Evolutionary conservation across 225 moss, liverwort and hornwort genomes (phyloP).

Genomic region (Bryoerythrophyllum caledonicum): DNA sequence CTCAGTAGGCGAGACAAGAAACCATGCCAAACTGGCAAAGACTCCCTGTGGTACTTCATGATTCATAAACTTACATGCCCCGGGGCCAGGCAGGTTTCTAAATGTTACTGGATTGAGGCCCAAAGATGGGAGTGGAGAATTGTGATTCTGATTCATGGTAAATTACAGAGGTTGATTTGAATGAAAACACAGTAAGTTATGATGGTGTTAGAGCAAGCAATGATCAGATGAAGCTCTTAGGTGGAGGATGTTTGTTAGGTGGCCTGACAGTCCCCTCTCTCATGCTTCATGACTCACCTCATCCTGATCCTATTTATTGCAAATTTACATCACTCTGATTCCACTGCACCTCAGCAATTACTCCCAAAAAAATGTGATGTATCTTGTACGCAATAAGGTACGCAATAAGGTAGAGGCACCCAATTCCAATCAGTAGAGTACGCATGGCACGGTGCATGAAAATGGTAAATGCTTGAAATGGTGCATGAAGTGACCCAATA

Average conservation of each 20-base stretch:
- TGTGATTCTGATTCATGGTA: not conserved
- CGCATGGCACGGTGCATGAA: too few species aligned
- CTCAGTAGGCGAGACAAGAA: not conserved
- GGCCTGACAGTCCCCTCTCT: constrained; percentile 9
- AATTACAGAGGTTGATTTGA: not conserved
- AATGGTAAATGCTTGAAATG: too few species aligned
- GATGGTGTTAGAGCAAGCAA: not conserved
- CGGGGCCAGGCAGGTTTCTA: not conserved
- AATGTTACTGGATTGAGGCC: not conserved
- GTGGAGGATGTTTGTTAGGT: not conserved
- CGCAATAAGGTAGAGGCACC: too few species aligned
- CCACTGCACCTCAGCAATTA: not conserved
- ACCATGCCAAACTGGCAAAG: not conserved
- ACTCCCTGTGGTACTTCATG: not conserved
- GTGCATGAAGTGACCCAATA: too few species aligned
- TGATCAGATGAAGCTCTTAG: not conserved
- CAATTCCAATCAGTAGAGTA: too few species aligned
- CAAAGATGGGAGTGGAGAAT: not conserved
- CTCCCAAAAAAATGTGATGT: too few species aligned
- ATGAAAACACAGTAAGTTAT: too few species aligned
- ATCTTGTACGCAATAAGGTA: too few species aligned
- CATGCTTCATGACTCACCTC: constrained; percentile 31
- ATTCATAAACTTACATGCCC: not conserved
- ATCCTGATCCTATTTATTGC: constrained; percentile 3
- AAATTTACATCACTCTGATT: constrained; percentile 11